Conservation (phyloP, 768 basidiomycete genomes). For the Tricholoma terreum region DNA sequence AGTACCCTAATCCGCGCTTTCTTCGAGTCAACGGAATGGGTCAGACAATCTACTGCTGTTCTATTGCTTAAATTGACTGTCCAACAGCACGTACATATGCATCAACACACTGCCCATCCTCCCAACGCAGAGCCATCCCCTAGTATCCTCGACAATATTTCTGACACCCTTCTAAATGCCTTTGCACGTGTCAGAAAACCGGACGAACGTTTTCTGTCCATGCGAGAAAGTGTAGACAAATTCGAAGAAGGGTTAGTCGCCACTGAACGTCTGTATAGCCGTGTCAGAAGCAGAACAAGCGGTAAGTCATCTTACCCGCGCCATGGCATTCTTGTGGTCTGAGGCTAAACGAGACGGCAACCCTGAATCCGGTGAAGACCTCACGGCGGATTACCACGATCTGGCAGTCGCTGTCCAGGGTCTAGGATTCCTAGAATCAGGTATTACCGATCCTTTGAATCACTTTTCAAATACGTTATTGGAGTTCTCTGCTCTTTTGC, state of each 20-base stretch:
- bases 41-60: constrained; percentile 32
- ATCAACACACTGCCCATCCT: constrained; percentile 91
- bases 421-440: constrained; percentile 95
- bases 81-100: constrained; percentile 89
- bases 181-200: constrained; percentile 96
- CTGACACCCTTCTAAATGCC: constrained; percentile 94
- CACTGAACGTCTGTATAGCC: constrained; percentile 78
- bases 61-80: constrained; percentile 1
- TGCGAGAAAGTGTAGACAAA: constrained; percentile 91
- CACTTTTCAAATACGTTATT: constrained; percentile 95
- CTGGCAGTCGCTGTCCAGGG: constrained; percentile 95
- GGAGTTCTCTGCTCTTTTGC: constrained; percentile 88
- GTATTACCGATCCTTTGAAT: constrained; percentile 96
- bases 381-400: constrained; percentile 96
- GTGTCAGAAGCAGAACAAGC: constrained; percentile 77
- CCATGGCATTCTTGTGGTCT: constrained; percentile 43
- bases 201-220: constrained; percentile 89
- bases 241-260: constrained; percentile 90
- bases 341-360: constrained; percentile 84
- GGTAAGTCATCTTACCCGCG: constrained; percentile 56
- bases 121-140: constrained; percentile 76
- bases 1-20: constrained; percentile 91
- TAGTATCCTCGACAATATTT: constrained; percentile 90
- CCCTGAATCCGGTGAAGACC: constrained; percentile 84
- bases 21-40: constrained; percentile 99